phyloP scores from a whole-genome alignment of 2,329 filamentous ascomycete species.

The Triangularia verruculosa region DNA sequence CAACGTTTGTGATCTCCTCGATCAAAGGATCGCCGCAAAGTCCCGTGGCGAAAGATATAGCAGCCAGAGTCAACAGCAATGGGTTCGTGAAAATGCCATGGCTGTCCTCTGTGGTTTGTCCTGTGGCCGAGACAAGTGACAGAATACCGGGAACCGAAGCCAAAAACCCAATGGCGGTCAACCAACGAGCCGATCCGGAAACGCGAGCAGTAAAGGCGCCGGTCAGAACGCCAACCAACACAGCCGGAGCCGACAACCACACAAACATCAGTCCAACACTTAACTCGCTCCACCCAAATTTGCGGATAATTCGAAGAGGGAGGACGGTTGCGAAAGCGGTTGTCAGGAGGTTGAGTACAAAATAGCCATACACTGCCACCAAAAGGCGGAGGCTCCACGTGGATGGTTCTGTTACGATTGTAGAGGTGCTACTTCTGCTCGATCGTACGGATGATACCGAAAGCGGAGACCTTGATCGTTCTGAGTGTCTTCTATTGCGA shows the following conservation, averaged over 20 bases:
- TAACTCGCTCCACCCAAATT: constrained; percentile 20
- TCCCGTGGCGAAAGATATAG: constrained; percentile 23
- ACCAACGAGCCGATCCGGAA: constrained; percentile 21
- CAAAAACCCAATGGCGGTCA: constrained; percentile 21
- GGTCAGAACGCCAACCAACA: constrained; percentile 19
- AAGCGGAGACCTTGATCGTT: constrained; percentile 19
- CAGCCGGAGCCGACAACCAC: constrained; percentile 23
- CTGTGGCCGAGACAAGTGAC: constrained; percentile 15
- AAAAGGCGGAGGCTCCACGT: constrained; percentile 17
- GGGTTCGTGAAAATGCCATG: neutral
- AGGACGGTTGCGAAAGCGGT: constrained; percentile 26
- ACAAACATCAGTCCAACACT: constrained; percentile 22
- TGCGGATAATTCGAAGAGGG: constrained; percentile 21
- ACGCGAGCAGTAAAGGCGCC: constrained; percentile 15
- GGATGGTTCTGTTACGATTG: neutral
- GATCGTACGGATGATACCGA: neutral
- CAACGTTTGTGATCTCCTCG: constrained; percentile 19
- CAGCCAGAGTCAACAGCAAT: constrained; percentile 19
- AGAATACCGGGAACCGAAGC: constrained; percentile 22
- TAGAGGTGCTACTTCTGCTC: constrained; percentile 6
- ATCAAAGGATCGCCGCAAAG: constrained; percentile 24
- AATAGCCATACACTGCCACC: constrained; percentile 23
- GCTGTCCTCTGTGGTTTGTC: constrained; percentile 2
- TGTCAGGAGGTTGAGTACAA: constrained; percentile 20
- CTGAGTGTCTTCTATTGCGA: neutral